Percentiles rank a stretch among this genome's conserved stretches.
These are phyloP conservation scores for Epichloe glyceriae DNA, from an alignment of 2,329 filamentous ascomycete genomes.

Conservation along the genomic window DNA sequence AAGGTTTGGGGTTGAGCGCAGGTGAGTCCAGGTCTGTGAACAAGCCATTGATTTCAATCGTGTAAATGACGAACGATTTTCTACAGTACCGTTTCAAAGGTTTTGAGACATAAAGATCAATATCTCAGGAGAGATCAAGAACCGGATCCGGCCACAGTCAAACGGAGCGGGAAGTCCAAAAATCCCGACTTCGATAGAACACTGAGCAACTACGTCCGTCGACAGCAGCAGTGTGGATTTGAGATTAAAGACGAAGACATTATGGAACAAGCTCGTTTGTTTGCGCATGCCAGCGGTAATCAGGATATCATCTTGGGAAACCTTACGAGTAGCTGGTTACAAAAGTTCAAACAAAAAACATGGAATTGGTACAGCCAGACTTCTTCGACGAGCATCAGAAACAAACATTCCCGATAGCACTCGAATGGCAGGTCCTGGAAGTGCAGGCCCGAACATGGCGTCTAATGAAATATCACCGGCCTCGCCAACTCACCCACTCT, in stretches of 20 bases:
- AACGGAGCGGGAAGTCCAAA: slow-evolving; percentile 64
- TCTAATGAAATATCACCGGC: slow-evolving; percentile 53
- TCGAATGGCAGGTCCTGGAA: slow-evolving; percentile 28
- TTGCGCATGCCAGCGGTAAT: slow-evolving; percentile 56
- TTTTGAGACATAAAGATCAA: slow-evolving; percentile 86
- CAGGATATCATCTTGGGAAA: slow-evolving; percentile 59
- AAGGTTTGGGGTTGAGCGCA: slow-evolving; percentile 92
- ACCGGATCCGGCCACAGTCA: slow-evolving; percentile 44
- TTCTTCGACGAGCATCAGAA: slow-evolving; percentile 47
- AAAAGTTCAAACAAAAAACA: slow-evolving; percentile 96
- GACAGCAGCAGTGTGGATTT: slow-evolving; percentile 63
- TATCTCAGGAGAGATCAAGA: slow-evolving; percentile 77
- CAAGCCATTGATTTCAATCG: background rate
- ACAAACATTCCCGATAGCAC: slow-evolving; percentile 59
- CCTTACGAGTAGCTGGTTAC: slow-evolving; percentile 68
- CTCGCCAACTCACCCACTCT: slow-evolving; percentile 54
- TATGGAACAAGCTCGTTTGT: slow-evolving; percentile 70
- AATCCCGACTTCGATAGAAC: slow-evolving; percentile 85
- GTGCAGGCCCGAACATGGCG: slow-evolving; percentile 25
- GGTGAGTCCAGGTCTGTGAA: slow-evolving; percentile 41
- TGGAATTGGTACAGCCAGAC: slow-evolving; percentile 35
- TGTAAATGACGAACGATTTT: background rate
- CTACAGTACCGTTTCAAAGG: slow-evolving; percentile 90
- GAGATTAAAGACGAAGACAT: slow-evolving; percentile 70
- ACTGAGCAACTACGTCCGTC: slow-evolving; percentile 74